phyloP scores from a whole-genome alignment of 495 filamentous ascomycete species.

The Pseudoneurospora amorphoporcata region DNA sequence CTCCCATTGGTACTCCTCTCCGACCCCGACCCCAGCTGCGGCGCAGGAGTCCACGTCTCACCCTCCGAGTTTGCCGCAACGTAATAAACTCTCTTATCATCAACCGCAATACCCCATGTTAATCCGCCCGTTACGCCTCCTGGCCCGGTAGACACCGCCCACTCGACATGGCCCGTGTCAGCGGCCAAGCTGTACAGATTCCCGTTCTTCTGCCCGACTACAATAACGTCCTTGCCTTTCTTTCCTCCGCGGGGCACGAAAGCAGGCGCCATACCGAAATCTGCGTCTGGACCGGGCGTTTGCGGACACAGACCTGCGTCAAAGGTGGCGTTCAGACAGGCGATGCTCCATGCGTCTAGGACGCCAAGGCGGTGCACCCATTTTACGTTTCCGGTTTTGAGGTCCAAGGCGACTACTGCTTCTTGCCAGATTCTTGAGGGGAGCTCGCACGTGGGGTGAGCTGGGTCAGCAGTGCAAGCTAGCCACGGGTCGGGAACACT shows the following conservation, averaged over 20 bases:
- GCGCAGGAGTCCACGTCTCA: slow-evolving; percentile 10
- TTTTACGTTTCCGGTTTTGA: slow-evolving; percentile 20
- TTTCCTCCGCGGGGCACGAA: slow-evolving; percentile 14
- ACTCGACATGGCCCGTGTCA: slow-evolving; percentile 18
- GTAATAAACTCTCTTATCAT: slow-evolving; percentile 26
- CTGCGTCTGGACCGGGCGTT: slow-evolving; percentile 26
- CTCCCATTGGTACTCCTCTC: slow-evolving; percentile 14
- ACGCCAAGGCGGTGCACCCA: slow-evolving; percentile 18
- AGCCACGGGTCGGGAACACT: slow-evolving; percentile 8
- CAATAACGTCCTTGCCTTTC: slow-evolving; percentile 18
- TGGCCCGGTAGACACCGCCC: slow-evolving; percentile 22
- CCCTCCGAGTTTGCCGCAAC: slow-evolving; percentile 18
- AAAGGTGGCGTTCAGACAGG: slow-evolving; percentile 14
- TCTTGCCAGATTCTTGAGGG: slow-evolving; percentile 19
- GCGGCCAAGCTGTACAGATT: slow-evolving; percentile 25
- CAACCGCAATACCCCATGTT: slow-evolving; percentile 31
- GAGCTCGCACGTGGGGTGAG: neutral
- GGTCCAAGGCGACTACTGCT: slow-evolving; percentile 21
- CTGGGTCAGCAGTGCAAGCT: slow-evolving; percentile 16
- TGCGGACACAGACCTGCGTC: slow-evolving; percentile 15
- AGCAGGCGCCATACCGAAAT: slow-evolving; percentile 35
- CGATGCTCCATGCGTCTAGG: slow-evolving; percentile 24
- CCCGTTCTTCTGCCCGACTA: slow-evolving; percentile 32
- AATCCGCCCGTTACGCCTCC: slow-evolving; percentile 19
- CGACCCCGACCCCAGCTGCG: neutral